Conservation (phyloP, 1,139 yeast species). For the Candida sanyaensis region DNA sequence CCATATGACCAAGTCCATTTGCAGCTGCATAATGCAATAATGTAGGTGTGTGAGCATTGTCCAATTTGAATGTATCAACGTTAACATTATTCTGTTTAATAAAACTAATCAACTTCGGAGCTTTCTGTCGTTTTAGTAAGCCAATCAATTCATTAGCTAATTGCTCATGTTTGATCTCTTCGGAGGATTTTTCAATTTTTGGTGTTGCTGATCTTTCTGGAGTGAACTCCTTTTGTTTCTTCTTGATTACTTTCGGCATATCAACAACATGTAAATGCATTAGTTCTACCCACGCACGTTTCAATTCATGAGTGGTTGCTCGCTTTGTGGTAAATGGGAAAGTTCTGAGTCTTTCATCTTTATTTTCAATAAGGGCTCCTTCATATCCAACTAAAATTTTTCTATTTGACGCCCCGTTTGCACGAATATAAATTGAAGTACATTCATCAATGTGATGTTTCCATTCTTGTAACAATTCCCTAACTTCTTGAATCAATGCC, state of each 20-base stretch:
- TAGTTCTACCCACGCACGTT: conserved; percentile 80
- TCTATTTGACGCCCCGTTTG: conserved; percentile 72
- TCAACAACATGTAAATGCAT: conserved; percentile 59
- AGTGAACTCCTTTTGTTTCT: conserved; percentile 24
- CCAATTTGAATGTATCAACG: conserved; percentile 45
- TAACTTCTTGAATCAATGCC: conserved; percentile 75
- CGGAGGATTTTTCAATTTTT: conserved; percentile 23
- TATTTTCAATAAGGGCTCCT: conserved; percentile 46
- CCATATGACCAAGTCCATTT: conserved; percentile 67
- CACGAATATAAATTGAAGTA: conserved; percentile 75
- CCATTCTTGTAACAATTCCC: conserved; percentile 72
- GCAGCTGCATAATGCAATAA: conserved; percentile 78
- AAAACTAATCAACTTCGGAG: conserved; percentile 72
- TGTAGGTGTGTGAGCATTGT: conserved; percentile 71
- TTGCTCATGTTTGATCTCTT: conserved; percentile 34
- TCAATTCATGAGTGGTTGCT: conserved; percentile 82
- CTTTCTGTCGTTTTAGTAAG: conserved; percentile 71
- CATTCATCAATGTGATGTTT: conserved; percentile 56
- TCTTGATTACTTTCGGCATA: conserved; percentile 51
- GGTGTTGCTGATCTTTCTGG: conserved; percentile 19
- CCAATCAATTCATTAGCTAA: conserved; percentile 60
- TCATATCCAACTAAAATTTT: conserved; percentile 69
- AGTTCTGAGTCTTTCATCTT: conserved; percentile 59
- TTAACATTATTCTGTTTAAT: conserved; percentile 59
- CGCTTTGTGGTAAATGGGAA: conserved; percentile 91